Base-by-base conservation (phyloP, 129 eudicot genomes). In the Erigeron canadensis region DNA sequence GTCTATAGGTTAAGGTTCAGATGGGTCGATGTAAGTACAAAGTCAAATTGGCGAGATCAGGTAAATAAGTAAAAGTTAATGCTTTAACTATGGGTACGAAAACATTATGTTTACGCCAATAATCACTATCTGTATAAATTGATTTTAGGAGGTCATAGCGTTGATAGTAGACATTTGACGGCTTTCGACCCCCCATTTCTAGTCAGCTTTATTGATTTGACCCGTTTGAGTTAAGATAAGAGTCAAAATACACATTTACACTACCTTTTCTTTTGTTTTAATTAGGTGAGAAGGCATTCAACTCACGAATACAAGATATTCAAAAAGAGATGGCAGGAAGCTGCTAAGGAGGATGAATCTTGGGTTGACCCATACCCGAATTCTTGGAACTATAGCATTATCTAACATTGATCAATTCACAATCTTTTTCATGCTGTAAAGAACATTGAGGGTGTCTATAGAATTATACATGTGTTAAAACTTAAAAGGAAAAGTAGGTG, bases 221-320 rank as follows among this genome's bases (percentile, higher is more conserved):
- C 19, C 55, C 55, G 16, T 15, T 48, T 15, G 55, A 15, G 55
- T 48, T 48, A 15, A 15, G 8, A 15, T 8, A 48, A 48, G 34
- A 28, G 34, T 18, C 9, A 2, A 15, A 48, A 48, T 48, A 48
- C 55, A 48, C 7, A 48, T 4, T 48, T 10, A 17, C 0, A 55
- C 3, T 55, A 4, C 4, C 7, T 11, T 9, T 57, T 57, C 15
- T 40, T 38, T 23, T 56, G 38, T 46, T 42, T 28, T 22, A 22
- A 69, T 46, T 71, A 91, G 97, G 97, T 91, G 50, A 82, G 97
- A 72, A 84, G 87, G 58, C 87, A 88, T 37, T 88, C 97, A 6
- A 79, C 71, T 50, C 75, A 74, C 5, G 97, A 91, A 75, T 91
- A 80, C 84, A 91, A 80, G 75, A 56, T 78, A 44, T 91, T 88